Evolutionary conservation across 192 early-diverging fungal genomes (phyloP), one percentile per base, ranked within the genome.

Genomic region (Coemansia sp.): DNA sequence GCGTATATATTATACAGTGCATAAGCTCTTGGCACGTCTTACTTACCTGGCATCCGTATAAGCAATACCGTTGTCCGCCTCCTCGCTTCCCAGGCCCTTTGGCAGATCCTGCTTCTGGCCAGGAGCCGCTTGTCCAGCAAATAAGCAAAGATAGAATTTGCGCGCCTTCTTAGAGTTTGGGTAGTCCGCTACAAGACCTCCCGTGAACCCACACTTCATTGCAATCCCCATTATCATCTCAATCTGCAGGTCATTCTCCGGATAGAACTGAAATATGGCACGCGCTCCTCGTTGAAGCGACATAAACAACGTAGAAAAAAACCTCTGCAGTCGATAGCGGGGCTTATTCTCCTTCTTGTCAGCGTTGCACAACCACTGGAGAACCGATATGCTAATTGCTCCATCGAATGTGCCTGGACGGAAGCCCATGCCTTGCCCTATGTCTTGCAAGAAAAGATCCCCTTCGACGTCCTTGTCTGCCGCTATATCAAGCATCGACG

Each of bases 281-380:
- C 95, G 84, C 10, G 94, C 93, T 12, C 96, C 95, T 12, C 93
- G 84, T 47, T 90, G 78, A 68, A 98, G 77, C 10, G 93, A 85
- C n/a, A 93, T 93, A 69, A 95, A 98, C 32, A 98, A 79, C 9
- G 96, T 94, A 10, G 90, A 88, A 66, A 99, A 99, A 80, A 99
- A 99, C 16, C 94, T 86, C 48, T 79, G 80, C 16, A 99, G 80
- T 13, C 97, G 89, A 12, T 88, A 83, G 62, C 90, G 87, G 21
- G 97, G 97, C 60, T 87, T 84, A 72, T 99, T 92, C 65, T 88
- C 88, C n/a, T 84, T 74, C 70, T 92, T 92, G 84, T 99, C 97
- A 8, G 97, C 96, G 74, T 99, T 99, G 73, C 96, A 99, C 32
- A 99, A 88, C 97, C 96, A 99, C 79, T 99, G 97, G 37, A 99